Percentiles rank a stretch among this genome's conserved stretches.
Evolutionary conservation across 768 basidiomycete genomes (phyloP).

Genomic region (Amanita rimosa): DNA sequence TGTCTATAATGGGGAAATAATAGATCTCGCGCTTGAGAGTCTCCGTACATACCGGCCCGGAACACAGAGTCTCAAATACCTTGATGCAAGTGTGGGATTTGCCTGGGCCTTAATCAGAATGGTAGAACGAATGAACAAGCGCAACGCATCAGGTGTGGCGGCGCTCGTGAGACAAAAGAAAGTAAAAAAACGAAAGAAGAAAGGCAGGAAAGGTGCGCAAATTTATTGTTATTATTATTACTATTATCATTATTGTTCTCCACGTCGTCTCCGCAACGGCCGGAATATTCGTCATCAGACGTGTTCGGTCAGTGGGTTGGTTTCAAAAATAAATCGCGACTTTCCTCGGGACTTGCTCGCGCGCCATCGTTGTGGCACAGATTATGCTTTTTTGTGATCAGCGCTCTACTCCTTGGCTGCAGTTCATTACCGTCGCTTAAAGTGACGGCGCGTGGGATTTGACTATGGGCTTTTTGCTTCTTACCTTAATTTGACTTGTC

Average conservation of each 20-base stretch:
- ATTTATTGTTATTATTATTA: background rate
- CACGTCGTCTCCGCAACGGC: background rate
- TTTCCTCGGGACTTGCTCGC: constrained; percentile 1
- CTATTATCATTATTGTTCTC: background rate
- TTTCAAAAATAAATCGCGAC: background rate
- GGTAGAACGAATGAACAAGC: constrained; percentile 83
- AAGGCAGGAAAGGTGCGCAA: constrained; percentile 30
- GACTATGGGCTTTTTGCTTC: background rate
- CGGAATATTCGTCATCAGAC: background rate
- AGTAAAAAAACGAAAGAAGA: constrained; percentile 33
- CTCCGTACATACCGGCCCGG: constrained; percentile 71
- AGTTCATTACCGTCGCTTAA: constrained; percentile 7
- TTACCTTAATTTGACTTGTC: constrained; percentile 3
- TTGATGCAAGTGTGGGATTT: constrained; percentile 78
- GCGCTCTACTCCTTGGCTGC: constrained; percentile 1
- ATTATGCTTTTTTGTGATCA: constrained; percentile 5
- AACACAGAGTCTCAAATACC: constrained; percentile 68
- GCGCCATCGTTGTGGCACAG: background rate
- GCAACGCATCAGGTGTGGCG: constrained; percentile 37
- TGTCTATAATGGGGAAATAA: constrained; percentile 90
- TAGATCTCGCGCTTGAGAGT: constrained; percentile 78
- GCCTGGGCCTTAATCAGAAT: constrained; percentile 79
- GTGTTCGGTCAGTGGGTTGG: background rate
- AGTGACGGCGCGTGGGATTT: constrained; percentile 3
- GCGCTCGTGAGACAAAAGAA: constrained; percentile 69